These are phyloP conservation scores for Trametes pubescens DNA, from an alignment of 1,284 basidiomycete species.

Conservation along the genomic window DNA sequence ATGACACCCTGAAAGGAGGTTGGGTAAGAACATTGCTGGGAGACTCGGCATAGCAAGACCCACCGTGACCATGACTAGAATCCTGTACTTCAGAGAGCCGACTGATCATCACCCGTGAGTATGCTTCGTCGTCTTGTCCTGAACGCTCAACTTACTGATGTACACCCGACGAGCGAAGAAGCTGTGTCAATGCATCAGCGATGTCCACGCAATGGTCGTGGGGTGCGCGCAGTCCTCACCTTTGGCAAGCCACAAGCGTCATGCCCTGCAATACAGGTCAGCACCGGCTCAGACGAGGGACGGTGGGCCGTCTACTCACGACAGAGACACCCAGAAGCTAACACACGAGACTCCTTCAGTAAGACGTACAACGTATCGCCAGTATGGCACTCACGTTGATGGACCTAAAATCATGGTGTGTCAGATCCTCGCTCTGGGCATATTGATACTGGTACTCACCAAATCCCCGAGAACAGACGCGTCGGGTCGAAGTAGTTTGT, in stretches of 20 bases:
- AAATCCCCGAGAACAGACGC: constrained; percentile 6
- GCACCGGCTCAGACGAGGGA: not conserved
- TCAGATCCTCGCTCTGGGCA: not conserved
- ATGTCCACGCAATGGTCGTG: not conserved
- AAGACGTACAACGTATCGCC: not conserved
- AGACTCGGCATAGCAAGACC: not conserved
- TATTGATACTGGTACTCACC: not conserved
- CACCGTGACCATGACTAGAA: not conserved
- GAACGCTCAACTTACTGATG: not conserved
- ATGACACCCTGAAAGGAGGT: not conserved
- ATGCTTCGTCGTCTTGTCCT: not conserved
- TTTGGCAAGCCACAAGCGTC: constrained; percentile 11
- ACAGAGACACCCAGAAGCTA: not conserved
- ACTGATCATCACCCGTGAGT: not conserved
- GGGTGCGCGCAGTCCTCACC: not conserved
- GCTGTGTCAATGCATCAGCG: not conserved
- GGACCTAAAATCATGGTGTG: not conserved
- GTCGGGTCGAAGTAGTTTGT: constrained; percentile 10
- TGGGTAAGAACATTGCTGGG: not conserved
- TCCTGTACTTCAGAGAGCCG: not conserved
- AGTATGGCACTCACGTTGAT: not conserved
- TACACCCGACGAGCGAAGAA: constrained; percentile 17
- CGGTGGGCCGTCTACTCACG: not conserved
- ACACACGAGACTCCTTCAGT: not conserved
- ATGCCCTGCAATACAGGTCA: constrained; percentile 7